Evolutionary conservation across 176 grass and related monocot species (phyloP), one percentile per base, ranked within the genome.

Genomic region (Oryza meridionalis): DNA sequence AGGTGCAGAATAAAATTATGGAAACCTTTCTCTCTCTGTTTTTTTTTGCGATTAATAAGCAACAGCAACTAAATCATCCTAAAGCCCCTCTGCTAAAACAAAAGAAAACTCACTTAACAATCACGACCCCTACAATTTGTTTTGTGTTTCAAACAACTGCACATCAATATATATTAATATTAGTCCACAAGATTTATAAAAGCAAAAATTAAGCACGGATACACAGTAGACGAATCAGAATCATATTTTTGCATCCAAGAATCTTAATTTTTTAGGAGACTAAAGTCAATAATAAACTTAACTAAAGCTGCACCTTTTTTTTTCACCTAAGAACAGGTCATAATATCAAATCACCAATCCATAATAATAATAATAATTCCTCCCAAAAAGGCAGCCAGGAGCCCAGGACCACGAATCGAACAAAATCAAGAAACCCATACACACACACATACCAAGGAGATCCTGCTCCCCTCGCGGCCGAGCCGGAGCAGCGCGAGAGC

Each of bases 401-500:
- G 40, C 25, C 32, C 4, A 61, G 62, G 50, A 15, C 50, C 25
- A 31, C 15, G 70, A 69, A 67, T 45, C 24, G 22, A 76, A 31
- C 19, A 19, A 8, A 55, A 81, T 11, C 17, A 89, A 47, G 6
- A 80, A 24, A 9, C 0, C 5, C 53, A 32, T 1, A 51, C 13
- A 2, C 10, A 9, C 43, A 14, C 26, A 19, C 82, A 21, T 90
- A 98, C 93, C 93, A 92, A 22, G 73, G 67, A 94, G 14, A 96
- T 98, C 91, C 89, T 98, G 87, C 96, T 98, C 16, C 85, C 89
- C 7, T 93, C 88, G 85, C 66, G 85, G 42, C 91, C 89, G 73
- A 80, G 83, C 27, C n/a, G 74, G 49, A 99, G 85, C 50, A 96
- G 84, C 58, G 76, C 81, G 44, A 88, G 87, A 74, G 89, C 91